Evolutionary conservation across 2,329 filamentous ascomycete genomes (phyloP), one percentile per base, ranked within the genome.

Genomic region (Fusarium miscanthi): DNA sequence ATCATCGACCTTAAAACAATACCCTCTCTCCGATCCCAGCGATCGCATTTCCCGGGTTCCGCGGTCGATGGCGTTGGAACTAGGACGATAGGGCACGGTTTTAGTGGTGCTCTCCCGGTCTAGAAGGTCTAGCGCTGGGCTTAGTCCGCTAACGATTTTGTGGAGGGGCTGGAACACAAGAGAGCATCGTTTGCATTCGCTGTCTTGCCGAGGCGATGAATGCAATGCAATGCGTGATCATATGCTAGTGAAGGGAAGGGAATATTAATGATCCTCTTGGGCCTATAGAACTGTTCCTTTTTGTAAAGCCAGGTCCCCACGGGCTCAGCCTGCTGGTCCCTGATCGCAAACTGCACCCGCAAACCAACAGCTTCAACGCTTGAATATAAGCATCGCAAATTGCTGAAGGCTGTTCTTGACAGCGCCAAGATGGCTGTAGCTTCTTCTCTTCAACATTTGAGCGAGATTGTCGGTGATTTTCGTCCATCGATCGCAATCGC

Each of bases 401-500:
- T 12, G 33, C 23, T 23, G 33, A 17, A 12, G 37, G 30, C 8
- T 12, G 14, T 9, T 63, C 46, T 53, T 35, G 46, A 41, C 33
- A 42, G 14, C 27, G 14, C 13, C 14, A 43, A 9, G 14, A 76
- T 76, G 74, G 30, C 54, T 14, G 38, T 16, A 13, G 30, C 45
- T 49, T 23, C 53, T 30, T n/a, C 54, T n/a, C 33, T 59, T 31
- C 12, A 42, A 6, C 40, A 13, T 17, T 17, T 67, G 25, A 33
- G 33, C 16, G 52, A 35, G 6, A 5, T 54, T 2, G 3, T 41
- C 35, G n/a, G 42, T 16, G 40, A 46, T 30, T 10, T 59, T 5
- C 59, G 63, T 10, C 64, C 74, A 8, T 73, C 66, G 12, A 33
- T 74, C 11, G 65, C 46, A 14, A 51, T 69, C 6, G 63, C 63